These are phyloP conservation scores for Senna tora DNA, from an alignment of 306 rosid genomes.

Conservation along the genomic window DNA sequence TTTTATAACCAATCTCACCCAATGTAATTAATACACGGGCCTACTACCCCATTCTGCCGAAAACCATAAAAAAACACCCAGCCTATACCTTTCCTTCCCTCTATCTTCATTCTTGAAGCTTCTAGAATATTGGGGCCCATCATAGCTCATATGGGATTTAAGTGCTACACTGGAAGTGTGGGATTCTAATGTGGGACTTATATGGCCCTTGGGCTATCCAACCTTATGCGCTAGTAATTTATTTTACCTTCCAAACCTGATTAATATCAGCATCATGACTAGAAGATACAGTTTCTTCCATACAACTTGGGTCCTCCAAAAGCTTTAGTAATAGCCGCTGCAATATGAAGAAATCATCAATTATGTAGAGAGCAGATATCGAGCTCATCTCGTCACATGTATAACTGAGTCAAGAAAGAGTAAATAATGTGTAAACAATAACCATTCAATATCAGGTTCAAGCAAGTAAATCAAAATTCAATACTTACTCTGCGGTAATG, in stretches of 20 bases:
- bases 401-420: background rate
- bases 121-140: no score
- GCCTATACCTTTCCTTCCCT: no score
- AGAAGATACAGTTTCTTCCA: conserved; percentile 39
- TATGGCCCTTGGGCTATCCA: no score
- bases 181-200: no score
- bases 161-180: no score
- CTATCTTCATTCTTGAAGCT: no score
- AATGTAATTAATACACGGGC: no score
- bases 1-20: no score
- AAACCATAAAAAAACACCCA: no score
- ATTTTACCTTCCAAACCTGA: conserved; percentile 66
- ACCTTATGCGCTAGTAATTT: no score
- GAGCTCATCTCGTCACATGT: conserved; percentile 17
- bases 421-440: conserved; percentile 21
- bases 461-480: conserved; percentile 20
- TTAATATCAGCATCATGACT: conserved; percentile 35
- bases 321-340: conserved; percentile 69
- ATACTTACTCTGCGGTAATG: conserved; percentile 84
- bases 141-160: no score
- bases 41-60: no score
- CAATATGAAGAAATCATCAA: conserved; percentile 38
- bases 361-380: conserved; percentile 21
- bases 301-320: conserved; percentile 44
- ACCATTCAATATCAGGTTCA: conserved; percentile 26